Evolutionary conservation across 768 basidiomycete species (phyloP), one percentile per base, ranked within the genome.

Genomic region (Fistulinella prunicolor): DNA sequence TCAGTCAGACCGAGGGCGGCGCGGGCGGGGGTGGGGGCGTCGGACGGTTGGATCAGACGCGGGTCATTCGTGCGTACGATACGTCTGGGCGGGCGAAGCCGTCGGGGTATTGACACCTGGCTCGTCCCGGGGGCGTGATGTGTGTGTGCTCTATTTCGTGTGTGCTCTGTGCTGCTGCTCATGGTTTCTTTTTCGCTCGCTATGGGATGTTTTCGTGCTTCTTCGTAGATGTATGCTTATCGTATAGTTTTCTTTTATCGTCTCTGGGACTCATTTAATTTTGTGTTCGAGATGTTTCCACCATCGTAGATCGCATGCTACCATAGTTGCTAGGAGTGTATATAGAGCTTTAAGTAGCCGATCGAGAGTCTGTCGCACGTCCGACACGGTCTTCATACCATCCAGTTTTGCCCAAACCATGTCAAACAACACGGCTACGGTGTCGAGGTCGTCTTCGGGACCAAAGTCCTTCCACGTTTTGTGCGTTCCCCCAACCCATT

Each of bases 1-100:
- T 99, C 75, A 93, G 89, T 66, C 94, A 97, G 69, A 96, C 94
- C 3, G 94, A 97, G 69, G 88, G 86, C 56, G 80, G 82, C 24
- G 82, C 13, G 0, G 37, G 6, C 2, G 41, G 1, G 43, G n/a
- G n/a, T n/a, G n/a, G n/a, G n/a, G n/a, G n/a, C n/a, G n/a, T n/a
- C n/a, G n/a, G 29, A 7, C 30, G 82, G 54, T 86, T 94, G 70
- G 94, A 95, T 68, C 94, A 97, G 66, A 79, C 88, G 41, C 77
- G 82, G 59, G 71, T 93, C 51, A 92, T 93, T 56, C 73, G 90
- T 46, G 89, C 89, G 22, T 92, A 94, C 61, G 91, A 93, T 67
- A 93, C 91, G 30, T 86, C 88, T 26, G 83, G 88, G 50, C 69
- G 78, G 57, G 76, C 78, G 44, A 77, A 82, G 59, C 90, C 90